Conservation (phyloP, 164 flowering plant species). For the grape (Vitis vinifera) region DNA sequence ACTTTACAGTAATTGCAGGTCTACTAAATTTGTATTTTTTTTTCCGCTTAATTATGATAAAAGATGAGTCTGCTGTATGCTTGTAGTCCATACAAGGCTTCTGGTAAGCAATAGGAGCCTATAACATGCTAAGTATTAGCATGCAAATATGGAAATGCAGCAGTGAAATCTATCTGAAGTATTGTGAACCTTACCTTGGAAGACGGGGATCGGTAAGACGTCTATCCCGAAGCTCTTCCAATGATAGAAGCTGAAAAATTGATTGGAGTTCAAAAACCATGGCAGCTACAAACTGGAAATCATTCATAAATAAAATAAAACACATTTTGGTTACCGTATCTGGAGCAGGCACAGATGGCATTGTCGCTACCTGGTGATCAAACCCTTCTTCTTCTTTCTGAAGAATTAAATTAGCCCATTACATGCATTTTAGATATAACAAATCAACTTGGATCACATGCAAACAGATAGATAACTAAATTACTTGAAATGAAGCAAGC, state of each 20-base stretch:
- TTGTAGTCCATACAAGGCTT: no score
- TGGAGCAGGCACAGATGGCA: constrained; percentile 86
- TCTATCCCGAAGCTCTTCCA: constrained; percentile 81
- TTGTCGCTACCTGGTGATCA: constrained; percentile 71
- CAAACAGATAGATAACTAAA: background rate
- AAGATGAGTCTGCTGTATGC: no score
- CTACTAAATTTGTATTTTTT: no score
- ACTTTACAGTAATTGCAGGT: no score
- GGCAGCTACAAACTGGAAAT: constrained; percentile 6
- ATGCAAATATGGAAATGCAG: no score
- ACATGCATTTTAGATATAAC: background rate
- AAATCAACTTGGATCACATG: no score
- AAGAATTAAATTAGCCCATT: constrained; percentile 12
- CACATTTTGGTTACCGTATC: constrained; percentile 50
- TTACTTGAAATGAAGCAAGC: constrained; percentile 92
- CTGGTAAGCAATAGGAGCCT: no score
- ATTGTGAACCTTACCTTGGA: constrained; percentile 52
- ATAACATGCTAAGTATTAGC: no score
- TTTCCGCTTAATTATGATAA: no score
- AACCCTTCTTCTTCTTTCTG: constrained; percentile 83
- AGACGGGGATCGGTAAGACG: constrained; percentile 84
- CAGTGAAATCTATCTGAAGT: background rate
- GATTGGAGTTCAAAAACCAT: constrained; percentile 8
- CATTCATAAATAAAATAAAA: background rate
- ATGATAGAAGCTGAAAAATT: constrained; percentile 70